These are phyloP conservation scores for Coemansia furcata DNA, from an alignment of 192 early-diverging fungal species.

Conservation along the genomic window DNA sequence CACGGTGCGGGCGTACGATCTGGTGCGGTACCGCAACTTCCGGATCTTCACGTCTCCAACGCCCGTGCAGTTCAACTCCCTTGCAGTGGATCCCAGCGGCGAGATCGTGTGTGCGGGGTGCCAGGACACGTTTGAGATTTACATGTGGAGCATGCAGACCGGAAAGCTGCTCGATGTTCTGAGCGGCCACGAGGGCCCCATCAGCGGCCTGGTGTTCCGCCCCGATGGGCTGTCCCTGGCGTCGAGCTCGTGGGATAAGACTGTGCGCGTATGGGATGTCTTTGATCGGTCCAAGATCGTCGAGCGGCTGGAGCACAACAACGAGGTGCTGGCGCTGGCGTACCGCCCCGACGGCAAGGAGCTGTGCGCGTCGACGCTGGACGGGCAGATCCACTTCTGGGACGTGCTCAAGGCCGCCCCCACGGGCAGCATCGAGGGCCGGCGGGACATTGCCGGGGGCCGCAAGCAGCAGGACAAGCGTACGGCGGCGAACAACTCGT, in stretches of 20 bases:
- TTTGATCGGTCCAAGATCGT: conserved; percentile 80
- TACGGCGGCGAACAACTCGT: conserved; percentile 78
- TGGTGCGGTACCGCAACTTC: conserved; percentile 98
- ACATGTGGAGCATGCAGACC: conserved; percentile 97
- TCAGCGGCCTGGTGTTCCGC: conserved; percentile 82
- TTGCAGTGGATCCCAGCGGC: conserved; percentile 95
- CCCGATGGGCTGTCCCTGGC: conserved; percentile 77
- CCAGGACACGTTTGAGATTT: conserved; percentile 94
- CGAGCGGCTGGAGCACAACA: conserved; percentile 74
- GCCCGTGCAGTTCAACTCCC: conserved; percentile 89
- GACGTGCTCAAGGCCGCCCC: conserved; percentile 74
- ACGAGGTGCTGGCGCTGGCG: conserved; percentile 85
- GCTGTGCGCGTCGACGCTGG: conserved; percentile 81
- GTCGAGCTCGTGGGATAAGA: conserved; percentile 90
- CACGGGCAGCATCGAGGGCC: conserved; percentile 79
- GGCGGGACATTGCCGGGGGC: conserved; percentile 89
- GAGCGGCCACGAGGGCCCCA: conserved; percentile 89
- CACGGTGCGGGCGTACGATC: conserved; percentile 96
- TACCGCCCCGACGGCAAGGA: conserved; percentile 91
- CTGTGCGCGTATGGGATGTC: conserved; percentile 89
- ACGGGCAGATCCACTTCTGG: conserved; percentile 95
- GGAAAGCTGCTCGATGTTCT: conserved; percentile 96
- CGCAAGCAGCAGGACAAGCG: conserved; percentile 74
- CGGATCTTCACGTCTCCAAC: conserved; percentile 94
- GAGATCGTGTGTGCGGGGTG: conserved; percentile 96